These are phyloP conservation scores for Pichia thaimueangensis DNA, from an alignment of 805 yeast species.

Conservation along the genomic window DNA sequence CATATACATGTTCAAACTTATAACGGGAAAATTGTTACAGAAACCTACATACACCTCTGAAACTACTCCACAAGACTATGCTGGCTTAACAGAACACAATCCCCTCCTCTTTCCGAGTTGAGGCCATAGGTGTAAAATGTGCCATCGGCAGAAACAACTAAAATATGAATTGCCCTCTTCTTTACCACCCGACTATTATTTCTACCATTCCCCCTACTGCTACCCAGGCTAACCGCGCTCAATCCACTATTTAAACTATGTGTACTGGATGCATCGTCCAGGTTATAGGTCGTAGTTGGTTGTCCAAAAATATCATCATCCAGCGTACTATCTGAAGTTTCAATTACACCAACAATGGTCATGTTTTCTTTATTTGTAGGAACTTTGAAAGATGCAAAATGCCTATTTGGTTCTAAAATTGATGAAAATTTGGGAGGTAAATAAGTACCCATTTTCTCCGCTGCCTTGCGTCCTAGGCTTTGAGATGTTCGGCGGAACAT, in stretches of 20 bases:
- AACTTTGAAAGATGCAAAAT: conserved; percentile 71
- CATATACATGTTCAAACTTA: background rate
- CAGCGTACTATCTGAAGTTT: conserved; percentile 22
- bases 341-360: conserved; percentile 44
- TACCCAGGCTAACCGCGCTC: conserved; percentile 1
- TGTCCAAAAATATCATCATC: background rate
- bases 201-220: background rate
- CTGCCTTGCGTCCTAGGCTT: conserved; percentile 70
- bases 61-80: conserved; percentile 24
- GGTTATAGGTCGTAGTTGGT: background rate
- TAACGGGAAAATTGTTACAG: no score
- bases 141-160: conserved; percentile 86
- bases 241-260: conserved; percentile 6
- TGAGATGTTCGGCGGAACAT: conserved; percentile 75
- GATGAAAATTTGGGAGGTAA: conserved; percentile 81
- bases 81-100: conserved; percentile 75
- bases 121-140: conserved; percentile 76
- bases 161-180: conserved; percentile 42
- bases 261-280: conserved; percentile 15
- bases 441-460: conserved; percentile 83
- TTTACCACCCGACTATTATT: conserved; percentile 10
- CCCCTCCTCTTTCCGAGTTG: conserved; percentile 90
- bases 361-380: conserved; percentile 38
- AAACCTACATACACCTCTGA: no score
- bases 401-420: conserved; percentile 84